phyloP scores from a whole-genome alignment of 108 stramenopile genomes.

The Conticribra weissflogii region DNA sequence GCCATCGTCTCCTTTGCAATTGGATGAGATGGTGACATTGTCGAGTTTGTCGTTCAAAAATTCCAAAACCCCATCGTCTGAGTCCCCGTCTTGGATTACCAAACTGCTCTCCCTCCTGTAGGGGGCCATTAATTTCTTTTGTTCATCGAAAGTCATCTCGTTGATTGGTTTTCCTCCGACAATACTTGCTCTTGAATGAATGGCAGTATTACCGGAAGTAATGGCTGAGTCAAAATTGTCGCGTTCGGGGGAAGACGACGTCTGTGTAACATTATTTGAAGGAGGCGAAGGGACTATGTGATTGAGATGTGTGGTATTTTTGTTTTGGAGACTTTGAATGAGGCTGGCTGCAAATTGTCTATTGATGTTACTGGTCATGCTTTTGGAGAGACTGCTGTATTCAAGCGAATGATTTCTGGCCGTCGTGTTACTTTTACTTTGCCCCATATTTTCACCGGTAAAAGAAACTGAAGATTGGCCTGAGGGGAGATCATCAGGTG shows the following conservation, averaged over 20 bases:
- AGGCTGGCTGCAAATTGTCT: too few species aligned
- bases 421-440: too few species aligned
- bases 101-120: constrained; percentile 1
- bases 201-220: neutral
- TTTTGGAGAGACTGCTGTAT: too few species aligned
- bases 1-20: too few species aligned
- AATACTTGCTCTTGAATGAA: constrained; percentile 17
- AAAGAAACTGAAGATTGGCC: neutral
- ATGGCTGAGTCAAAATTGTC: neutral
- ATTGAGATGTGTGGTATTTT: too few species aligned
- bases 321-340: too few species aligned
- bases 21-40: neutral
- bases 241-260: neutral
- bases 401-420: too few species aligned
- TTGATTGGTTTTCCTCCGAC: constrained; percentile 33
- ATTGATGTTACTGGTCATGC: too few species aligned
- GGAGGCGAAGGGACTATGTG: too few species aligned
- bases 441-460: too few species aligned
- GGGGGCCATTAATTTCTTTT: constrained; percentile 20
- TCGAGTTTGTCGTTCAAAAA: neutral
- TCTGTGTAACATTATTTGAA: too few species aligned
- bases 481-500: constrained; percentile 9
- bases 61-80: neutral
- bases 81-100: constrained; percentile 9
- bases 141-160: constrained; percentile 34